Evolutionary conservation across 495 filamentous ascomycete genomes (phyloP).

Genomic region (Hyaloscypha hepaticicola): DNA sequence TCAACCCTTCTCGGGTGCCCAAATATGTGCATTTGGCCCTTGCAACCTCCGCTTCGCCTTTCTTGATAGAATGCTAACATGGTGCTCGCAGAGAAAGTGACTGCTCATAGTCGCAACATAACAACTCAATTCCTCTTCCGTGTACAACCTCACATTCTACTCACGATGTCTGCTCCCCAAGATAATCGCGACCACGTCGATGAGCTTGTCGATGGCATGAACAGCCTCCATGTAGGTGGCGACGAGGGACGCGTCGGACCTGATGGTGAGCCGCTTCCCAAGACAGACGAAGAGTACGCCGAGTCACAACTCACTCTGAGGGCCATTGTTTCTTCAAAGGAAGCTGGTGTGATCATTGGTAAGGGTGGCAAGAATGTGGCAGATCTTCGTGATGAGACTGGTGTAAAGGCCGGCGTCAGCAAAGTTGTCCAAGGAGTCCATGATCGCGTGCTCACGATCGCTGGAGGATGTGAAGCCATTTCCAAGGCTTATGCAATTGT

Average conservation of each 20-base stretch:
- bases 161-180: slow-evolving; percentile 48
- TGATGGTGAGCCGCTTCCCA: slow-evolving; percentile 68
- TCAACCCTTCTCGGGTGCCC: neutral
- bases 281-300: slow-evolving; percentile 95
- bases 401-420: slow-evolving; percentile 95
- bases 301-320: slow-evolving; percentile 87
- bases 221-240: slow-evolving; percentile 43
- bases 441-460: slow-evolving; percentile 94
- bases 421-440: slow-evolving; percentile 97
- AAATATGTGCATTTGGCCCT: neutral
- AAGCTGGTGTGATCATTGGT: slow-evolving; percentile 97
- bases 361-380: slow-evolving; percentile 98
- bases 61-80: neutral
- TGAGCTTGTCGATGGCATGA: slow-evolving; percentile 42
- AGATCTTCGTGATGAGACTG: slow-evolving; percentile 93
- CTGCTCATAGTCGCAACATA: neutral
- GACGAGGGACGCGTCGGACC: slow-evolving; percentile 57
- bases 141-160: neutral
- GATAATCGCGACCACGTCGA: slow-evolving; percentile 51
- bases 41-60: neutral
- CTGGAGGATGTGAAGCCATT: slow-evolving; percentile 80
- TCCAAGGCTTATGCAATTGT: slow-evolving; percentile 92
- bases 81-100: neutral
- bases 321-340: slow-evolving; percentile 97
- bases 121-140: neutral